Evolutionary conservation across 441 rosid species (phyloP), one percentile per base, ranked within the genome.

Genomic region (Euphorbia corollata): DNA sequence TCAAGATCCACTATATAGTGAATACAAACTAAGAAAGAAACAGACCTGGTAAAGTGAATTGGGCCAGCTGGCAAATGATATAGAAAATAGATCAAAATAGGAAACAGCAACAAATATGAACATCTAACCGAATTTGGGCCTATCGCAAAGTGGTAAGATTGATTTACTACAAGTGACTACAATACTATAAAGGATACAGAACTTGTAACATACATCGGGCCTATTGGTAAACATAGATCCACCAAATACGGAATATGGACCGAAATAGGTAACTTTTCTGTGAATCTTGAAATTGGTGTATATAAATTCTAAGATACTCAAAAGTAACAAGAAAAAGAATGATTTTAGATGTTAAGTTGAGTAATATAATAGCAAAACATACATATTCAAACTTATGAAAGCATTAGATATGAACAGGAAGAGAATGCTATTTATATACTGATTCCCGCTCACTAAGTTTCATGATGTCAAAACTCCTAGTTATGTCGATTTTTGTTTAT

Each of bases 71-170:
- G 18, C 8, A 16, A 43, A 15, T 15, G 20, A 48, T 2, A 15
- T 48, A 1, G 54, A n/a, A 48, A 1, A 48, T 48, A 48, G 55
- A 50, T 5, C 55, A 50, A 50, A 50, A 50, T 50, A 50, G 55
- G 55, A 50, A 50, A 50, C 22, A 50, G 22, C 51, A 13, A 16
- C 18, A 4, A 47, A 59, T 27, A 47, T 43, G 32, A n/a, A 59
- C 34, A 47, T 20, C 5, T 18, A 22, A 56, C 57, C 45, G 22
- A 45, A 45, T 20, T 43, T 18, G 67, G 72, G 67, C 53, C 53
- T 9, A 38, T 11, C 6, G 24, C 20, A 16, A 50, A 50, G 16
- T 16, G 56, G 24, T 8, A 51, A 51, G 18, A 23, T 18, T 1
- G 56, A 51, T 50, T 7, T 9, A 50, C 22, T 4, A 50, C n/a